A percentile compares a stretch with the other conserved stretches of the same genome.
Conservation (phyloP, 495 filamentous ascomycete species). For the Ascodesmis nigricans region DNA sequence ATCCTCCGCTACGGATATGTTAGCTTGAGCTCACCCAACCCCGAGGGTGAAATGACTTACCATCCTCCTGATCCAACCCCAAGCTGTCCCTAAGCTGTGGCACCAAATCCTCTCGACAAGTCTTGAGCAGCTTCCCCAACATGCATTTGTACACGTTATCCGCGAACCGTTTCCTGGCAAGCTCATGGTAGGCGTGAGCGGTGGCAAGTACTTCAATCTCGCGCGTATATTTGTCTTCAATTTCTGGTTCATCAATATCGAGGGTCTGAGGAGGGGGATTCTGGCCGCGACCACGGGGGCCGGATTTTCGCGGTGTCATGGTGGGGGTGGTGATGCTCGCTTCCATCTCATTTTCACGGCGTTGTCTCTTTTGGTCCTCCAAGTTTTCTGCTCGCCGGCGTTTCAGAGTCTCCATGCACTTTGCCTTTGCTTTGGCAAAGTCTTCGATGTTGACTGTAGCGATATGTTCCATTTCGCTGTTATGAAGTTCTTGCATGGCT, state of each 20-base stretch:
- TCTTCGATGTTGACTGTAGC: conserved; percentile 14
- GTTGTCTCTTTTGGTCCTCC: conserved; percentile 7
- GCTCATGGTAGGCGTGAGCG: conserved; percentile 15
- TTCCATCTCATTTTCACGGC: conserved; percentile 1
- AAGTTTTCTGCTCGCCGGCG: conserved; percentile 11
- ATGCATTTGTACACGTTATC: conserved; percentile 20
- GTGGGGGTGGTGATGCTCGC: background rate
- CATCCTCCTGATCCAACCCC: conserved; percentile 9
- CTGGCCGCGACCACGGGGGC: conserved; percentile 8
- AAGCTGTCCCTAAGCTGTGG: conserved; percentile 7
- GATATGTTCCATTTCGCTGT: conserved; percentile 12
- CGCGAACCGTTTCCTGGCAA: conserved; percentile 18
- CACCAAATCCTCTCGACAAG: conserved; percentile 6
- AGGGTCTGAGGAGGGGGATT: background rate
- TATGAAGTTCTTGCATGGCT: background rate
- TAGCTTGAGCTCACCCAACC: background rate
- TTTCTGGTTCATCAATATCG: conserved; percentile 2
- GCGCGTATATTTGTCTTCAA: conserved; percentile 15
- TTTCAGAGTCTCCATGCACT: conserved; percentile 3
- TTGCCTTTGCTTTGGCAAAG: conserved; percentile 11
- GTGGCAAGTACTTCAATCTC: conserved; percentile 14
- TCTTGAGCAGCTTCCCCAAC: conserved; percentile 8
- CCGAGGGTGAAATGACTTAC: conserved; percentile 4
- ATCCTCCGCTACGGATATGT: conserved; percentile 7
- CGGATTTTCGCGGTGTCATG: background rate